Evolutionary conservation across 2,329 filamentous ascomycete genomes (phyloP).

Genomic region (Aspergillus pseudoviridinutans): DNA sequence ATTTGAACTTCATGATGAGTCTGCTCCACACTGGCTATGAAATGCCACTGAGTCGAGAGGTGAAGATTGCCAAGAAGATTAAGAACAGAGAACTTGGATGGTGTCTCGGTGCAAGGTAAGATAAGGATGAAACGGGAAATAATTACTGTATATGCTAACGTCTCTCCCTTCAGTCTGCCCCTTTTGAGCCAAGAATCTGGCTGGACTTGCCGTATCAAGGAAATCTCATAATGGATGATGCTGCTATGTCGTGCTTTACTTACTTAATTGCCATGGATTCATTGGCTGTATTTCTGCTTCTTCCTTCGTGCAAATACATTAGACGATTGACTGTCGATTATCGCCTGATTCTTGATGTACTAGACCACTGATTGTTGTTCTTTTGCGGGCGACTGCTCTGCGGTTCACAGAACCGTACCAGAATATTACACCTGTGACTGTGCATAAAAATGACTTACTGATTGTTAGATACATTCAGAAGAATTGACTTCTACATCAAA

Average conservation of each 20-base stretch:
- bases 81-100: conserved; percentile 94
- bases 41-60: conserved; percentile 93
- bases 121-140: conserved; percentile 4
- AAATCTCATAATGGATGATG: conserved; percentile 56
- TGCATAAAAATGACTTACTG: background rate
- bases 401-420: background rate
- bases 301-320: conserved; percentile 22
- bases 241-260: conserved; percentile 12
- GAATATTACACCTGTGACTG: background rate
- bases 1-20: conserved; percentile 94
- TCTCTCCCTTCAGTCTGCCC: conserved; percentile 60
- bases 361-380: conserved; percentile 2
- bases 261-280: conserved; percentile 13
- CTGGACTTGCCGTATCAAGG: conserved; percentile 82
- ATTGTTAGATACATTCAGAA: background rate
- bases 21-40: conserved; percentile 94
- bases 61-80: conserved; percentile 98
- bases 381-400: background rate
- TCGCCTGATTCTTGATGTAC: conserved; percentile 4
- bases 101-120: conserved; percentile 94
- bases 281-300: conserved; percentile 26
- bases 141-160: conserved; percentile 18
- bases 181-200: conserved; percentile 76
- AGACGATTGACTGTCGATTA: conserved; percentile 13
- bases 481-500: background rate